Percentiles rank a stretch among this genome's conserved stretches.
phyloP scores from a whole-genome alignment of 1,284 basidiomycete species.

The Apiotrichum domesticum region DNA sequence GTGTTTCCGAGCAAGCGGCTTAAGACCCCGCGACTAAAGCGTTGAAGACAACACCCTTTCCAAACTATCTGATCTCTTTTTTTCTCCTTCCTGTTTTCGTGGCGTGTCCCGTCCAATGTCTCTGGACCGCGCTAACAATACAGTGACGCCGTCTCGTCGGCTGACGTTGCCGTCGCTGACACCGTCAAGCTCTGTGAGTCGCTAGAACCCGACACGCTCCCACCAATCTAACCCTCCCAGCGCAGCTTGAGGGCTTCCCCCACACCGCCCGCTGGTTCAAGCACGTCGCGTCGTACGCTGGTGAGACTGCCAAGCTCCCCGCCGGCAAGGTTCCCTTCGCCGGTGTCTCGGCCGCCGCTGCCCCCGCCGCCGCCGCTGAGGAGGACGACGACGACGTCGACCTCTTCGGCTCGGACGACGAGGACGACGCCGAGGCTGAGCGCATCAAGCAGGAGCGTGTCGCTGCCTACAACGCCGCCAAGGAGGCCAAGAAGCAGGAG shows the following conservation, averaged over 20 bases:
- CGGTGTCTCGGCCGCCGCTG: slow-evolving; percentile 54
- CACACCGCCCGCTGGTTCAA: slow-evolving; percentile 88
- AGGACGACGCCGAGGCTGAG: slow-evolving; percentile 85
- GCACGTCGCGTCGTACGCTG: slow-evolving; percentile 81
- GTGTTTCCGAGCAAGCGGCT: slow-evolving; percentile 96
- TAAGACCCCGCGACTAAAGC: slow-evolving; percentile 79
- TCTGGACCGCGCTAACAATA: slow-evolving; percentile 15
- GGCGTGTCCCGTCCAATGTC: too few relatives aligned
- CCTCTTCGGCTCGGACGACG: slow-evolving; percentile 75
- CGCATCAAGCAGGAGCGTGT: slow-evolving; percentile 91
- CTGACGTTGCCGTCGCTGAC: slow-evolving; percentile 92
- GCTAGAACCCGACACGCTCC: slow-evolving; percentile 69
- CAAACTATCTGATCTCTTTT: slow-evolving; percentile 71
- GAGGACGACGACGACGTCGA: slow-evolving; percentile 81
- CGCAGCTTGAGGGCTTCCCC: slow-evolving; percentile 60
- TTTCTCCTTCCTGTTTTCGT: slow-evolving; percentile 1
- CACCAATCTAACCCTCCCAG: slow-evolving; percentile 33
- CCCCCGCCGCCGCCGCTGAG: slow-evolving; percentile 50
- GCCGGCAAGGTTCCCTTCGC: slow-evolving; percentile 79
- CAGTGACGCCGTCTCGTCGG: slow-evolving; percentile 92
- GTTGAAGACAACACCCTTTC: slow-evolving; percentile 50
- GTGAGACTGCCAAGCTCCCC: slow-evolving; percentile 70
- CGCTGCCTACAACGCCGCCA: slow-evolving; percentile 87
- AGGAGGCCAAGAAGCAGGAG: slow-evolving; percentile 72
- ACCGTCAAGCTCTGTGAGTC: slow-evolving; percentile 57